Percentiles rank a stretch among this genome's conserved stretches.
phyloP scores from a whole-genome alignment of 768 basidiomycete genomes.

The Suillus variegatus region DNA sequence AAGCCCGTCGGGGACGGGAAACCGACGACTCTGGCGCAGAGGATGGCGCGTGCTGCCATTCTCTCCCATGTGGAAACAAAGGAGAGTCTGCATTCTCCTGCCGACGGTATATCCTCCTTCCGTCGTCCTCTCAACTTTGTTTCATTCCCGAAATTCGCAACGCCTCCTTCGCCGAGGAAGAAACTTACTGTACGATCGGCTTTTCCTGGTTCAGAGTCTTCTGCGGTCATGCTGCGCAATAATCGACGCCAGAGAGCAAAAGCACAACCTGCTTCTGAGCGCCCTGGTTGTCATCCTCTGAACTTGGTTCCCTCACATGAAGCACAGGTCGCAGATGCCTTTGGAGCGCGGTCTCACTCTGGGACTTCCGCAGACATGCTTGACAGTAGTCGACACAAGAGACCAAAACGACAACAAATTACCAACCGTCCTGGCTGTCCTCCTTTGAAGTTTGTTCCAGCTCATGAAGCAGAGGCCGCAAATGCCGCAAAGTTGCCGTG shows the following conservation, averaged over 20 bases:
- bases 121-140: conserved; percentile 31
- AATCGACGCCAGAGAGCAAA: not conserved
- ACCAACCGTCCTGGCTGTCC: conserved; percentile 1
- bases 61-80: conserved; percentile 26
- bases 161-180: not conserved
- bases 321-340: conserved; percentile 29
- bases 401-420: not conserved
- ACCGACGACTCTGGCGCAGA: conserved; percentile 12
- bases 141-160: conserved; percentile 23
- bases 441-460: conserved; percentile 25
- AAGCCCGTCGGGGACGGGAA: conserved; percentile 4
- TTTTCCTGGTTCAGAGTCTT: not conserved
- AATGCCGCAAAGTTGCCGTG: conserved; percentile 17
- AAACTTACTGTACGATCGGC: not conserved
- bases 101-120: conserved; percentile 10
- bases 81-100: conserved; percentile 12
- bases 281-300: conserved; percentile 18
- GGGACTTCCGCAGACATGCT: not conserved
- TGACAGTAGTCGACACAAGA: not conserved
- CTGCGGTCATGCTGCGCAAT: not conserved
- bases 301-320: conserved; percentile 27
- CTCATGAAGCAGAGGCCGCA: conserved; percentile 28
- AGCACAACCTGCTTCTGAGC: not conserved
- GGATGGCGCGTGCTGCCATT: conserved; percentile 29
- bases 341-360: not conserved